Evolutionary conservation across 441 rosid genomes (phyloP), one percentile per base, ranked within the genome.

Genomic region (Brassica balearica): DNA sequence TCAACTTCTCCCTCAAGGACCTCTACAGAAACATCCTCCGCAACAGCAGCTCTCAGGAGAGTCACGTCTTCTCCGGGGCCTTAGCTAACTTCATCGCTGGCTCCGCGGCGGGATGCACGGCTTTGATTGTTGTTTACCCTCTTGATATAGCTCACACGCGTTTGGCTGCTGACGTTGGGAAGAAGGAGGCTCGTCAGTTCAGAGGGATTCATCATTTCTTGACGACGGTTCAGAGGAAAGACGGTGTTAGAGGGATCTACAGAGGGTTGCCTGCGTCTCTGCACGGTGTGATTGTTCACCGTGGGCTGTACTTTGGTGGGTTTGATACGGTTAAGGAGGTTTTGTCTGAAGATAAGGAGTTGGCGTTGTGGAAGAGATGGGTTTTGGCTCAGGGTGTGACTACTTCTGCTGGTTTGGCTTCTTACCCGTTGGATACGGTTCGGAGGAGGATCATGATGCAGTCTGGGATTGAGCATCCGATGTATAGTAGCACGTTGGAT

Each of bases 401-500:
- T 9, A 89, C 97, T 2, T 89, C 95, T 14, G 96, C 98, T 17
- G 99, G 98, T 10, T 74, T 93, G 79, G 64, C 90, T 60, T 95
- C 98, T 3, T 95, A 95, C 73, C 99, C 98, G 19, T 69, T 95
- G 69, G 98, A 93, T 74, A 93, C 99, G 34, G 98, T 90, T 65
- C 79, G 98, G 59, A 87, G 98, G 75, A 84, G 96, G 80, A 93
- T 95, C 86, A 95, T 95, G 98, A 95, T 95, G 99, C 96, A 95
- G 59, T 93, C 97, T 5, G 98, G 98, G 65, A 74, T 91, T 73
- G 92, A 93, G 72, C 84, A 70, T 58, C 97, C 92, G 2, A 85
- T 90, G 91, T 93, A 90, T 55, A 75, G 15, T 19, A 82, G 80
- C 86, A 93, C 98, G 1, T 34, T 83, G 29, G 94, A 95, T 41